These are phyloP conservation scores for Pterocarpus macrocarpus DNA, from an alignment of 306 rosid species.

Conservation along the genomic window DNA sequence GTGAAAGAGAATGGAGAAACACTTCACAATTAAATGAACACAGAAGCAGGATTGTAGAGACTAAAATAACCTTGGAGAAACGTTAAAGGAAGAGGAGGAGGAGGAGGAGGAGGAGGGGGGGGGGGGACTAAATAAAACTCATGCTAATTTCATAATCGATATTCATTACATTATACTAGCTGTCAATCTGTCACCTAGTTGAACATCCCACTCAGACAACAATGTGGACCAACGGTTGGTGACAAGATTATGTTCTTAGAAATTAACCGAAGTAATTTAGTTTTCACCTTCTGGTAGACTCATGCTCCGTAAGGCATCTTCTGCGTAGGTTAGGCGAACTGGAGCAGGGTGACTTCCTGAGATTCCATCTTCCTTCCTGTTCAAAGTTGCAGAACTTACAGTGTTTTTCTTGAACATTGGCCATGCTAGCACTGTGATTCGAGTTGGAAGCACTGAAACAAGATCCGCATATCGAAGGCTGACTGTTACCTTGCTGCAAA, in stretches of 20 bases:
- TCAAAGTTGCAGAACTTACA: slow-evolving; percentile 48
- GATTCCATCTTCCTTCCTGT: slow-evolving; percentile 69
- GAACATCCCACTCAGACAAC: slow-evolving; percentile 19
- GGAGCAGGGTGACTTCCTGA: slow-evolving; percentile 62
- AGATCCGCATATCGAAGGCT: slow-evolving; percentile 88
- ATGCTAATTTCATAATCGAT: not conserved
- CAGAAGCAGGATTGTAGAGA: not conserved
- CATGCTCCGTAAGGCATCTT: slow-evolving; percentile 85
- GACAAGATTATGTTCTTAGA: not conserved
- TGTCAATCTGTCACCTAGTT: slow-evolving; percentile 21
- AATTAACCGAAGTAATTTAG: slow-evolving; percentile 42
- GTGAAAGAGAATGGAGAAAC: slow-evolving; percentile 4
- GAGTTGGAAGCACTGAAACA: slow-evolving; percentile 74
- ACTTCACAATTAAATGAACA: slow-evolving; percentile 22
- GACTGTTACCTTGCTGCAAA: slow-evolving; percentile 89
- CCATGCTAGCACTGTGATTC: slow-evolving; percentile 81
- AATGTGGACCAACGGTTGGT: not conserved
- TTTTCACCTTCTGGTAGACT: slow-evolving; percentile 88
- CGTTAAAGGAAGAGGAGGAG: no score
- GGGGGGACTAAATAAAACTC: not conserved
- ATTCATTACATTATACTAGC: slow-evolving; percentile 16
- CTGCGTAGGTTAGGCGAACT: slow-evolving; percentile 80
- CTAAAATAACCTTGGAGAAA: no score
- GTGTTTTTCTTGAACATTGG: slow-evolving; percentile 67
- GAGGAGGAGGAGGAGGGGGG: no score